These are phyloP conservation scores for Chaetomidium leptoderma DNA, from an alignment of 495 filamentous ascomycete species.

Conservation along the genomic window DNA sequence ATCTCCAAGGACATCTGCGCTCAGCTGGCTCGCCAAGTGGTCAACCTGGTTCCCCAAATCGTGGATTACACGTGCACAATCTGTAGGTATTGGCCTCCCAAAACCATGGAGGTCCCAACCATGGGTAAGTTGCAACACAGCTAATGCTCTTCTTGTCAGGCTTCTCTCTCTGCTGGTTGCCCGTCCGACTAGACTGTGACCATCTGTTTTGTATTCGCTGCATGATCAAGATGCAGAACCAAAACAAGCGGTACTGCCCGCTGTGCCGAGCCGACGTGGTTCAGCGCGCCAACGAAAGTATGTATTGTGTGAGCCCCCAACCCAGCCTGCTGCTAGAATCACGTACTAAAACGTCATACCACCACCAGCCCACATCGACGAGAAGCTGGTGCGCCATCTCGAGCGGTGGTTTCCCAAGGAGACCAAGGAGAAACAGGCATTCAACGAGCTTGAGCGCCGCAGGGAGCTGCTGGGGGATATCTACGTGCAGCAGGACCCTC, in stretches of 20 bases:
- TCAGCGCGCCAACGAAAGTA: slow-evolving; percentile 54
- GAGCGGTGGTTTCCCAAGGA: slow-evolving; percentile 64
- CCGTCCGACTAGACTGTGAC: slow-evolving; percentile 59
- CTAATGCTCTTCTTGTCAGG: slow-evolving; percentile 11
- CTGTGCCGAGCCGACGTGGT: slow-evolving; percentile 62
- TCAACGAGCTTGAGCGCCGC: slow-evolving; percentile 52
- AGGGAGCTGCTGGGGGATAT: slow-evolving; percentile 51
- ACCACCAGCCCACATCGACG: slow-evolving; percentile 54
- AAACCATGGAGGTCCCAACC: too few relatives aligned
- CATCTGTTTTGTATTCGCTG: slow-evolving; percentile 73
- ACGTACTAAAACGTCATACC: neutral
- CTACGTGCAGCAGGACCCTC: slow-evolving; percentile 39
- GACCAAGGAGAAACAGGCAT: slow-evolving; percentile 57
- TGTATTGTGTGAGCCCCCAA: slow-evolving; percentile 8
- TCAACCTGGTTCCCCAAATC: slow-evolving; percentile 63
- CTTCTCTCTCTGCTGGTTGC: slow-evolving; percentile 59
- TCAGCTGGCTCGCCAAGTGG: slow-evolving; percentile 58
- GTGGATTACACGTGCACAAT: slow-evolving; percentile 73
- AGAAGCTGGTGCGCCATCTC: slow-evolving; percentile 39
- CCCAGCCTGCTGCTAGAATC: neutral
- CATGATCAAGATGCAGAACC: slow-evolving; percentile 63
- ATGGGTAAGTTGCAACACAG: too few relatives aligned
- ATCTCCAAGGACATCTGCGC: slow-evolving; percentile 64
- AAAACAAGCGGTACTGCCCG: slow-evolving; percentile 56
- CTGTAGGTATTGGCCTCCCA: slow-evolving; percentile 41